Conservation (phyloP, 139 green algal genomes). For the Trebouxia sp. region DNA sequence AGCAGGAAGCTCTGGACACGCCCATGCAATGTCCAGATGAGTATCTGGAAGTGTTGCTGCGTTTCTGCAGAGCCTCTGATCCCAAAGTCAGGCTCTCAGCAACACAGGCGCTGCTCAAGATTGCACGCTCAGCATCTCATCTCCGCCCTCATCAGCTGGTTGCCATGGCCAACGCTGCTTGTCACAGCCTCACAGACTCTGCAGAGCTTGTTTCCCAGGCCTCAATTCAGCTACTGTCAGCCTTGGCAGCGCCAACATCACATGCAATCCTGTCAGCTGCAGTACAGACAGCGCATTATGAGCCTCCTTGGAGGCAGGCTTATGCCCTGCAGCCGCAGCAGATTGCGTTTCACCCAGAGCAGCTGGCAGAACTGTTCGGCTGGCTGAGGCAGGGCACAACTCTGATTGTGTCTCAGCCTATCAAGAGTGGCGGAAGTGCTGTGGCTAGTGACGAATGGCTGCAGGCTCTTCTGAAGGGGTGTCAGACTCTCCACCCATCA, state of each 20-base stretch:
- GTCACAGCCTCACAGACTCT: slow-evolving; percentile 14
- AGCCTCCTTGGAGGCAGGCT: not conserved
- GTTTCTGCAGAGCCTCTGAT: not conserved
- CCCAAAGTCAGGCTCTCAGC: not conserved
- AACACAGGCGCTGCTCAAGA: not conserved
- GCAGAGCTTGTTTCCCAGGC: not conserved
- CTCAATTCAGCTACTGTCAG: not conserved
- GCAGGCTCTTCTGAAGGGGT: not conserved
- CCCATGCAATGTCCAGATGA: not conserved
- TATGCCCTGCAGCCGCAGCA: slow-evolving; percentile 41
- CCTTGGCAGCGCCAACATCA: not conserved
- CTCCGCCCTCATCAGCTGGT: not conserved
- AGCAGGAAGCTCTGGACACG: too few relatives aligned
- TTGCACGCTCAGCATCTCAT: not conserved
- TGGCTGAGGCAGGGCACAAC: slow-evolving; percentile 13
- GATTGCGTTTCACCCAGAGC: slow-evolving; percentile 21
- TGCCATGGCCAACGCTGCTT: not conserved
- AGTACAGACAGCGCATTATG: not conserved
- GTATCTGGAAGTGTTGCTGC: not conserved
- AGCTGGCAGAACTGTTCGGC: slow-evolving; percentile 60
- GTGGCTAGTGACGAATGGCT: not conserved
- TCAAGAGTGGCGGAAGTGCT: not conserved
- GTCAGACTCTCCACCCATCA: not conserved
- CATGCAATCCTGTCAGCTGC: not conserved
- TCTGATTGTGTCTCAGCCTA: slow-evolving; percentile 1